Conservation (phyloP, 148 eudicot genomes). For the Diospyros kaki region DNA sequence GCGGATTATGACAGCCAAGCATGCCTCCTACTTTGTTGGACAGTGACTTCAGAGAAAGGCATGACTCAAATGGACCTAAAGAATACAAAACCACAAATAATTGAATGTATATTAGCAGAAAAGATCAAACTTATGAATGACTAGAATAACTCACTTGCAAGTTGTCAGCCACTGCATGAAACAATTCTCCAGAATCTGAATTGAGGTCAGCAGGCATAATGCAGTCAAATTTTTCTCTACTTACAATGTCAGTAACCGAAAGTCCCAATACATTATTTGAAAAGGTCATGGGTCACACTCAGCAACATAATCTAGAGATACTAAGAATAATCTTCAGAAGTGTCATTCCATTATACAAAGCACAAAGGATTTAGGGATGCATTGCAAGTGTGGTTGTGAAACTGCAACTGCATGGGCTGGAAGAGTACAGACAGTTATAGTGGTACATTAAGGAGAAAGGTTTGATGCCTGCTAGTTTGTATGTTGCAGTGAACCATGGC, state of each 20-base stretch:
- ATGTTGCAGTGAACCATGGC: too few species aligned
- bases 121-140: not conserved
- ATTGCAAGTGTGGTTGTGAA: not conserved
- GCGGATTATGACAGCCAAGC: constrained; percentile 30
- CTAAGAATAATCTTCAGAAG: not conserved
- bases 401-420: too few species aligned
- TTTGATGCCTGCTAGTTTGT: too few species aligned
- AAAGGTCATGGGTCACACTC: not conserved
- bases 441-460: too few species aligned
- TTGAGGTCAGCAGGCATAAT: not conserved
- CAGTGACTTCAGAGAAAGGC: constrained; percentile 40
- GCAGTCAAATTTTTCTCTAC: not conserved
- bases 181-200: not conserved
- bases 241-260: not conserved
- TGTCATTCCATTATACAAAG: not conserved
- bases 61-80: constrained; percentile 34
- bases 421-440: too few species aligned
- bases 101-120: not conserved
- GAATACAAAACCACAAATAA: not conserved
- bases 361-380: not conserved
- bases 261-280: not conserved
- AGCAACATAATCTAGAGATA: not conserved
- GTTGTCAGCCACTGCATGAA: not conserved
- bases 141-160: not conserved
- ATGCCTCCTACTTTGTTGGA: constrained; percentile 43